Percentiles rank a stretch among this genome's conserved stretches.
Conservation (phyloP, 2,329 filamentous ascomycete species). For the Fusarium nanum region DNA sequence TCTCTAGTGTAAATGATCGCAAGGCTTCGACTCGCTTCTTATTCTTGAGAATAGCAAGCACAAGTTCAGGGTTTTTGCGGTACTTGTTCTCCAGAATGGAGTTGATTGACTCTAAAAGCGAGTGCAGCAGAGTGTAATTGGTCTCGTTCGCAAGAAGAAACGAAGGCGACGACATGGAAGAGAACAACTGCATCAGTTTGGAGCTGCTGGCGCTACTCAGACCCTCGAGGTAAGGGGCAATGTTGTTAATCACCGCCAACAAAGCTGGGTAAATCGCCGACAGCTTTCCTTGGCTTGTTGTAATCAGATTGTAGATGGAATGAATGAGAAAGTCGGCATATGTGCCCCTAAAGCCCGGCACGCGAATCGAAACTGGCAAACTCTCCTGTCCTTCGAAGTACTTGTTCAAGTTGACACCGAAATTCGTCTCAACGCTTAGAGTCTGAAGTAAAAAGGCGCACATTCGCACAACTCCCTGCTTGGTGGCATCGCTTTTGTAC, state of each 20-base stretch:
- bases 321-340: conserved; percentile 96
- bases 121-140: conserved; percentile 84
- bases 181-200: conserved; percentile 87
- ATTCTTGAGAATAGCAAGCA: conserved; percentile 83
- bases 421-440: conserved; percentile 90
- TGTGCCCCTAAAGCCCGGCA: conserved; percentile 85
- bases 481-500: conserved; percentile 84
- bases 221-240: conserved; percentile 84
- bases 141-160: conserved; percentile 93
- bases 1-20: conserved; percentile 89
- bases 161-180: conserved; percentile 91
- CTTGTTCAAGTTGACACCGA: conserved; percentile 90
- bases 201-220: conserved; percentile 80
- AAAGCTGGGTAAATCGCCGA: conserved; percentile 93
- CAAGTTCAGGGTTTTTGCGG: conserved; percentile 80
- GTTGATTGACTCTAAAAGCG: conserved; percentile 89
- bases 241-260: conserved; percentile 92
- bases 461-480: conserved; percentile 94
- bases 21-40: conserved; percentile 86
- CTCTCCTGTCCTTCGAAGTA: conserved; percentile 89
- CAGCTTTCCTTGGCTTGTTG: conserved; percentile 88
- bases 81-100: conserved; percentile 91
- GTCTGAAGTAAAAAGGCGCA: conserved; percentile 98
- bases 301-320: conserved; percentile 93
- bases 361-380: conserved; percentile 81